Base-by-base conservation (phyloP, 345 rosid genomes). In the Eucalyptus camaldulensis region DNA sequence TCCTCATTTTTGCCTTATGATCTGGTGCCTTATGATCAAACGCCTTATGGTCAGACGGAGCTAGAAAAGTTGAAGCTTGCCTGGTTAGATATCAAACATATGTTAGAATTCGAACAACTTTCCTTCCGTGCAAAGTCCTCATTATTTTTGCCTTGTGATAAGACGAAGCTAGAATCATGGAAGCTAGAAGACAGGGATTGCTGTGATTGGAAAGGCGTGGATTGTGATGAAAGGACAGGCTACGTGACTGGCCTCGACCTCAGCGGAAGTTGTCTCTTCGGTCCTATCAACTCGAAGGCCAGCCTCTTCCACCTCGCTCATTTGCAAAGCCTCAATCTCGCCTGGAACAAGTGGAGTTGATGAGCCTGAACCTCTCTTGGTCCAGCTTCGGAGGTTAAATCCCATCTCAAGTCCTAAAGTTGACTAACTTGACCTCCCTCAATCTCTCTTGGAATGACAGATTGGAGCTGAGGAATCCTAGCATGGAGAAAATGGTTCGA, bases 291-390 rank as follows among this genome's bases (percentile, higher is more conserved):
- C 49, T 47, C 13, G 4, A 47, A n/a, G 49, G 86, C 80, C 31
- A 89, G 60, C 85, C 87, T 91, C 45, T 91, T 89, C 76, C 87
- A 13, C 37, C 92, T 91, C 50, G 72, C 80, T 45, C 91, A 91
- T 22, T 69, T 91, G 10, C 88, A 47, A 43, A 86, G 47, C 65
- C 92, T 91, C 22, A 72, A 89, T 40, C 92, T 89, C 3, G 89
- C 88, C 2, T 16, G 4, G 72, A 91, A 88, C 10, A 2, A 31
- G 29, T 29, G 56, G 54, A 56, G 44, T 58, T 91, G 29, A 47
- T 47, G 10, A 40, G 87, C 69, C 69, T 91, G 12, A 88, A 86
- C 49, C 91, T 89, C 76, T 91, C 92, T 31, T 5, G 0, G 9
- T 89, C 89, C 17, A 29, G 6, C 0, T 85, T 91, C 44, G 10